Percentiles rank a stretch among this genome's conserved stretches.
Evolutionary conservation across 352 stramenopile species (phyloP).

Genomic region (Phytophthora megakarya): DNA sequence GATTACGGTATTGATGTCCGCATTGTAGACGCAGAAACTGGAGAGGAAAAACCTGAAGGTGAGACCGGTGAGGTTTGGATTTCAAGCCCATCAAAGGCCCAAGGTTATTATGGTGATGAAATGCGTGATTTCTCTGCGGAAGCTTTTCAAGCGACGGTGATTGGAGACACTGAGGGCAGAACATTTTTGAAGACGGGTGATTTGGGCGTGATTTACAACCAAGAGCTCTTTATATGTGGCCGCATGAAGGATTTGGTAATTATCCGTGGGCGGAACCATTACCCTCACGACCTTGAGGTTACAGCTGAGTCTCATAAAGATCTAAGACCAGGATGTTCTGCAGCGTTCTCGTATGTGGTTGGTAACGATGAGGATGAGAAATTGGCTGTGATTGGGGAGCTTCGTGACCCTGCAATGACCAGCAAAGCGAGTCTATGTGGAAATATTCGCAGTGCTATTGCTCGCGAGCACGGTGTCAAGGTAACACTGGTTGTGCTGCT

Average conservation of each 20-base stretch:
- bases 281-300: constrained; percentile 98
- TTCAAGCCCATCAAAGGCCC: constrained; percentile 89
- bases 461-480: constrained; percentile 83
- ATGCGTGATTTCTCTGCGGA: constrained; percentile 82
- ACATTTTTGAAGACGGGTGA: constrained; percentile 96
- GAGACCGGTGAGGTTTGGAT: constrained; percentile 91
- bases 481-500: constrained; percentile 93
- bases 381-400: constrained; percentile 76
- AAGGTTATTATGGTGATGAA: constrained; percentile 91
- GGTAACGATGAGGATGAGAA: constrained; percentile 62
- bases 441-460: constrained; percentile 72
- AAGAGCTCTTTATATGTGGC: constrained; percentile 98
- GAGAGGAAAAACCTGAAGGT: constrained; percentile 46
- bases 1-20: constrained; percentile 92
- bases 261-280: constrained; percentile 98
- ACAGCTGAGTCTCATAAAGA: constrained; percentile 86
- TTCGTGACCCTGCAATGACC: constrained; percentile 67
- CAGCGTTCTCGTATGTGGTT: constrained; percentile 90
- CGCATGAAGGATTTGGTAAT: constrained; percentile 99
- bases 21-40: constrained; percentile 92
- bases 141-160: constrained; percentile 89
- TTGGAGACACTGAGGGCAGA: constrained; percentile 30
- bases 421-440: constrained; percentile 78
- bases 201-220: constrained; percentile 96
- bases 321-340: constrained; percentile 94